Conservation (phyloP, 1,284 basidiomycete species). For the Cutaneotrichosporon daszewskae region DNA sequence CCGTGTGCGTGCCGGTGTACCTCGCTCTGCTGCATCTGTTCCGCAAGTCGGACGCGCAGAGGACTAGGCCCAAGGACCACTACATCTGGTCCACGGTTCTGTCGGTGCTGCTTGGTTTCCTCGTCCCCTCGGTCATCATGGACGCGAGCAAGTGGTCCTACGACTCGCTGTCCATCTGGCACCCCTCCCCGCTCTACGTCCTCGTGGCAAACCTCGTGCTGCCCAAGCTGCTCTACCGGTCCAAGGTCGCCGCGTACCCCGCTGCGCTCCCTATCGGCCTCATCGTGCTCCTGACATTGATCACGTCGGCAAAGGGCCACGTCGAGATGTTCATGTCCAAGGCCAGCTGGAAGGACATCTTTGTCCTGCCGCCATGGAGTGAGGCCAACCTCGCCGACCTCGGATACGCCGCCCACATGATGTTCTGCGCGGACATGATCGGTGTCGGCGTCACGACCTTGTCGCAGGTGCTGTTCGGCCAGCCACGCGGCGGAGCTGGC, state of each 20-base stretch:
- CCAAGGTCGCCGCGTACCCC: too few species aligned
- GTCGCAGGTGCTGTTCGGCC: too few species aligned
- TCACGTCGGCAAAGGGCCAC: too few species aligned
- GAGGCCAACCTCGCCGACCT: neutral
- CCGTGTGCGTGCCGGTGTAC: too few species aligned
- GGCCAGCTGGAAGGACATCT: slow-evolving; percentile 4
- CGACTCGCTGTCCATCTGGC: slow-evolving; percentile 7
- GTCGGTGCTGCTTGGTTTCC: neutral
- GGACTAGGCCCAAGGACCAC: slow-evolving; percentile 5
- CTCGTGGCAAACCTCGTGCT: slow-evolving; percentile 3
- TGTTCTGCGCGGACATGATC: too few species aligned
- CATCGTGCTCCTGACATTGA: too few species aligned
- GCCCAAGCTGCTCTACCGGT: neutral
- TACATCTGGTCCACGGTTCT: slow-evolving; percentile 8
- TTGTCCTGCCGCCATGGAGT: neutral
- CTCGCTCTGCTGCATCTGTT: too few species aligned
- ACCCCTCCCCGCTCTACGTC: slow-evolving; percentile 11
- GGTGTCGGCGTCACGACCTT: too few species aligned
- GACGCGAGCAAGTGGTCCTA: neutral
- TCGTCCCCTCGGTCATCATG: slow-evolving; percentile 1
- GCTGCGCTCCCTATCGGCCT: too few species aligned
- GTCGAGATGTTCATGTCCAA: too few species aligned
- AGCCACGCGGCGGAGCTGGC: too few species aligned
- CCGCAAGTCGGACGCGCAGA: too few species aligned
- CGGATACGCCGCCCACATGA: neutral